These are phyloP conservation scores for Fagus crenata DNA, from an alignment of 306 rosid genomes.

Conservation along the genomic window DNA sequence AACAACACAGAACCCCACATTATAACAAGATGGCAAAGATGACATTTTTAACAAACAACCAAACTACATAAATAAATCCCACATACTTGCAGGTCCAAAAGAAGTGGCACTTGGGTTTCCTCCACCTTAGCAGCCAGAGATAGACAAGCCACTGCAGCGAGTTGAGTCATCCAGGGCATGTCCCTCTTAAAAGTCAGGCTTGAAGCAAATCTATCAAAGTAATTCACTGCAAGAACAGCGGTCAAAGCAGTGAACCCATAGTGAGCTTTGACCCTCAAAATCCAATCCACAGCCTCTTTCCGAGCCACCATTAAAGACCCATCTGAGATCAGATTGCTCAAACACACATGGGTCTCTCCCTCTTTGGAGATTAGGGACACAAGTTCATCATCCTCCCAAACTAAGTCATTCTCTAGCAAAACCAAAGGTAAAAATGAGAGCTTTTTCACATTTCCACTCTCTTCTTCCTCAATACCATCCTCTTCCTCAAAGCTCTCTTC, in stretches of 20 bases:
- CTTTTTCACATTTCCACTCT: conserved; percentile 33
- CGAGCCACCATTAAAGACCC: conserved; percentile 51
- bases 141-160: conserved; percentile 73
- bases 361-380: conserved; percentile 65
- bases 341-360: conserved; percentile 45
- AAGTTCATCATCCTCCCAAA: conserved; percentile 67
- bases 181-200: conserved; percentile 56
- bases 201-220: conserved; percentile 78
- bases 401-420: conserved; percentile 52
- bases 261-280: conserved; percentile 55
- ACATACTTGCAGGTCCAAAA: conserved; percentile 80
- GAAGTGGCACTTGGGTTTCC: conserved; percentile 79
- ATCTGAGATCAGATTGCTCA: conserved; percentile 28
- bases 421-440: conserved; percentile 41
- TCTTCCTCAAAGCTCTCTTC: conserved; percentile 54
- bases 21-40: conserved; percentile 3
- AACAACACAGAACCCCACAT: conserved; percentile 12
- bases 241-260: conserved; percentile 76
- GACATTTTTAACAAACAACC: conserved; percentile 53
- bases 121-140: conserved; percentile 90
- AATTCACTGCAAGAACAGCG: conserved; percentile 75
- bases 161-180: conserved; percentile 88
- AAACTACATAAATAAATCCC: conserved; percentile 16
- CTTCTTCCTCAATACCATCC: conserved; percentile 33
- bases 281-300: conserved; percentile 66